phyloP scores from a whole-genome alignment of 1,284 basidiomycete species.

The Moesziomyces globuligerus region DNA sequence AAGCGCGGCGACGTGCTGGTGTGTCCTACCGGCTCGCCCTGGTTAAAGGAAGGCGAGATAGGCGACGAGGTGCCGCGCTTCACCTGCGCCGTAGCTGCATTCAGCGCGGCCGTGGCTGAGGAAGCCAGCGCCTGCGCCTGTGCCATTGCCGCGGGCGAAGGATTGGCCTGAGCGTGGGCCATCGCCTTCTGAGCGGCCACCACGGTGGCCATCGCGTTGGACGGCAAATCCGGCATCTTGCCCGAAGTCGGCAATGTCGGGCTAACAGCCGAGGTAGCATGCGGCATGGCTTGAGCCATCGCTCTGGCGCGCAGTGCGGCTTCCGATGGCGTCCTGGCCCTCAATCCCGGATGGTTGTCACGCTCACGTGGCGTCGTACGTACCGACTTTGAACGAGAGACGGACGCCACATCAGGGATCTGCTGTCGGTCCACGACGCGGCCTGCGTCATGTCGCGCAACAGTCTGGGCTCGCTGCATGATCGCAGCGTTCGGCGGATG shows the following conservation, averaged over 20 bases:
- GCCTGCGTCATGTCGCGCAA: constrained; percentile 21
- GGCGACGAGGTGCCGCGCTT: constrained; percentile 21
- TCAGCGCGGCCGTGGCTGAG: constrained; percentile 37
- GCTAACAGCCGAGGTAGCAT: constrained; percentile 14
- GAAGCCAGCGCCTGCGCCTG: constrained; percentile 46
- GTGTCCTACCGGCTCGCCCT: constrained; percentile 18
- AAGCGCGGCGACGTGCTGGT: constrained; percentile 16
- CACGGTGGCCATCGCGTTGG: constrained; percentile 34
- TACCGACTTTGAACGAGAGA: constrained; percentile 37
- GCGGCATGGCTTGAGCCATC: constrained; percentile 31
- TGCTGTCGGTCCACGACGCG: constrained; percentile 11
- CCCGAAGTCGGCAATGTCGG: constrained; percentile 7
- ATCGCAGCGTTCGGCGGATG: constrained; percentile 17
- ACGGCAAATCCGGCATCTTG: constrained; percentile 38
- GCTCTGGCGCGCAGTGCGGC: constrained; percentile 43
- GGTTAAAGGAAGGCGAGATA: constrained; percentile 24
- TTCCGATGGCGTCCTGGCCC: constrained; percentile 38
- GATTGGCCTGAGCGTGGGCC: constrained; percentile 38
- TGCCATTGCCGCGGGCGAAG: constrained; percentile 27
- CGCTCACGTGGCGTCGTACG: constrained; percentile 29
- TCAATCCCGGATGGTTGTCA: constrained; percentile 33
- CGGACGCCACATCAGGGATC: constrained; percentile 4
- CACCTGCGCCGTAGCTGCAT: constrained; percentile 35
- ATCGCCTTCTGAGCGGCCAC: constrained; percentile 45
- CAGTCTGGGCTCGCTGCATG: constrained; percentile 40